phyloP scores from a whole-genome alignment of 495 filamentous ascomycete species.

The Trichocladium antarcticum region DNA sequence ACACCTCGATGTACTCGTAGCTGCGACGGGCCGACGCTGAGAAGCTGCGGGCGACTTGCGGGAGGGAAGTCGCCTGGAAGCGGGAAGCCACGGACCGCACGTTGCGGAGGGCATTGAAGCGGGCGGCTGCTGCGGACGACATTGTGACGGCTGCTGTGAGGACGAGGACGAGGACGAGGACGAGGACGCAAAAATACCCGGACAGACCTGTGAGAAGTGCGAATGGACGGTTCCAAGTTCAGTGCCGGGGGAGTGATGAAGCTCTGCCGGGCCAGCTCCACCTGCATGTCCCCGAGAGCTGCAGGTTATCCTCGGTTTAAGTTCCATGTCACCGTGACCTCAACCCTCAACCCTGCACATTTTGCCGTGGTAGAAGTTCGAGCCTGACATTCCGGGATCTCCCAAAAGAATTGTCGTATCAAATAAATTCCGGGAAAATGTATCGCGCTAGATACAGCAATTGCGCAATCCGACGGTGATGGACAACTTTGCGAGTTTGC shows the following conservation, averaged over 20 bases:
- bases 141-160: not conserved
- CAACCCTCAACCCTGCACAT: not conserved
- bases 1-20: constrained; percentile 75
- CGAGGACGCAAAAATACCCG: not conserved
- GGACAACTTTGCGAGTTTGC: too few relatives aligned
- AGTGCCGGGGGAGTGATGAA: not conserved
- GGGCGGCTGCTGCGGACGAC: constrained; percentile 4
- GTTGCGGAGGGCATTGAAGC: constrained; percentile 47
- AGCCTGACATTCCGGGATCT: too few relatives aligned
- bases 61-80: constrained; percentile 39
- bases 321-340: not conserved
- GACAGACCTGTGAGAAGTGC: not conserved
- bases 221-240: not conserved
- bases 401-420: not conserved
- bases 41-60: constrained; percentile 42
- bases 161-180: not conserved
- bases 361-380: too few relatives aligned
- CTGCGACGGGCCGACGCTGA: constrained; percentile 42
- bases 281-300: not conserved
- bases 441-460: too few relatives aligned
- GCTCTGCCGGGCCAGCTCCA: not conserved
- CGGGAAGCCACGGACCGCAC: constrained; percentile 50
- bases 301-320: constrained; percentile 25
- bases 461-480: too few relatives aligned
- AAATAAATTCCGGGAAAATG: too few relatives aligned